Conservation (phyloP, 2,329 filamentous ascomycete genomes). For the Dactylellina cionopaga region DNA sequence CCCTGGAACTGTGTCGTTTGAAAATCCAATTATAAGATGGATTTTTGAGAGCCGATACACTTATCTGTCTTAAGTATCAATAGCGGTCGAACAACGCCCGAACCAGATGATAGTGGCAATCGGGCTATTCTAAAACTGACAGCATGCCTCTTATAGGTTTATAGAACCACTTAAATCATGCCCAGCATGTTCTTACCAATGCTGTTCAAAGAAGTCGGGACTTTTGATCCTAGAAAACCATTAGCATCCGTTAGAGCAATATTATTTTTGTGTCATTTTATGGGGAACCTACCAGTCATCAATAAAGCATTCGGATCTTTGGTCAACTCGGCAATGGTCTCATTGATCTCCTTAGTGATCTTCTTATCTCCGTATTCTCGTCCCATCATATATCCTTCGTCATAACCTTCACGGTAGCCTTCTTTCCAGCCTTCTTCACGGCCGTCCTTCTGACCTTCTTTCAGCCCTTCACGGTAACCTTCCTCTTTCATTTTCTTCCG, state of each 20-base stretch:
- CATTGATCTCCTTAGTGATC: conserved; percentile 45
- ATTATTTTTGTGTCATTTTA: no score
- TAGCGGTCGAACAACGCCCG: no score
- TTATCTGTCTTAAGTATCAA: no score
- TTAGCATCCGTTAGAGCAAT: not conserved
- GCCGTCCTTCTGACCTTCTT: conserved; percentile 30
- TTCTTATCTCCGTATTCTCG: conserved; percentile 45
- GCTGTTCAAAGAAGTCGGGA: not conserved
- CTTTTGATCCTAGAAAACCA: not conserved
- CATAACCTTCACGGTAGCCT: conserved; percentile 31
- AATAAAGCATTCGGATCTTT: conserved; percentile 35
- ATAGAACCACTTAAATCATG: conserved; percentile 16
- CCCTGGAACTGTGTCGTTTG: no score
- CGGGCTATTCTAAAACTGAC: no score
- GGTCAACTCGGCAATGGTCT: conserved; percentile 39
- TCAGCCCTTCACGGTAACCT: conserved; percentile 28
- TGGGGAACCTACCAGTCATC: conserved; percentile 35
- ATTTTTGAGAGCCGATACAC: no score
- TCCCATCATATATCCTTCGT: conserved; percentile 43
- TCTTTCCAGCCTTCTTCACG: conserved; percentile 42
- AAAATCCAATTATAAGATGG: no score
- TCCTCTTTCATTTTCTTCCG: conserved; percentile 35
- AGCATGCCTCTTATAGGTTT: no score
- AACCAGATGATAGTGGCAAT: no score
- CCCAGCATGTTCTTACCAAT: not conserved